Conservation (phyloP, 768 basidiomycete genomes). For the Podaxis pistillaris region DNA sequence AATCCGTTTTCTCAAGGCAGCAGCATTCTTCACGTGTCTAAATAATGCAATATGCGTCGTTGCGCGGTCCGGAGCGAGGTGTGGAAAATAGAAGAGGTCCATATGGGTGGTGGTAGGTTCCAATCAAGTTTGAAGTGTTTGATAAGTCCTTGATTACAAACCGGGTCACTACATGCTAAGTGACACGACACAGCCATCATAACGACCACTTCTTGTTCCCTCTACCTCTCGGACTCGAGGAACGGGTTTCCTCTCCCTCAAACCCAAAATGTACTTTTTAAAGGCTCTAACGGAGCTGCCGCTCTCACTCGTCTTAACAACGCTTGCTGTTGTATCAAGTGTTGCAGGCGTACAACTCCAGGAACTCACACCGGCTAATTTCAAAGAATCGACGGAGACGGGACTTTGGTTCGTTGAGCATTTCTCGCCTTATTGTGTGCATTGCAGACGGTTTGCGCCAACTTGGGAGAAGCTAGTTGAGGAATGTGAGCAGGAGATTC, state of each 20-base stretch:
- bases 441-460: constrained; percentile 77
- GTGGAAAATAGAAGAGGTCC: constrained; percentile 55
- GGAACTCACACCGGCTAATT: constrained; percentile 58
- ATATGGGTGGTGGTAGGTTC: constrained; percentile 28
- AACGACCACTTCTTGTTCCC: neutral
- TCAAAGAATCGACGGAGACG: constrained; percentile 45
- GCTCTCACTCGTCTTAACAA: constrained; percentile 5
- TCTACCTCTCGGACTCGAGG: neutral
- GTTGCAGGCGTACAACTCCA: constrained; percentile 3
- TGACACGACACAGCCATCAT: constrained; percentile 9
- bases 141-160: constrained; percentile 4
- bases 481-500: constrained; percentile 46
- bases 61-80: constrained; percentile 41
- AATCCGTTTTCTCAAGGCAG: constrained; percentile 60
- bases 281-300: constrained; percentile 5
- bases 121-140: constrained; percentile 1
- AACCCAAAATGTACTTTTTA: neutral
- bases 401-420: constrained; percentile 87
- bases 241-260: constrained; percentile 2
- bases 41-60: constrained; percentile 66
- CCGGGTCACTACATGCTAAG: neutral
- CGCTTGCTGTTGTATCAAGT: constrained; percentile 3
- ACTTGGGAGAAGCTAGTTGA: constrained; percentile 75
- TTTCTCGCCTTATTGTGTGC: constrained; percentile 82
- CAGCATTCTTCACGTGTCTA: constrained; percentile 61